A percentile compares a stretch with the other conserved stretches of the same genome.
These are phyloP conservation scores for Zymoseptoria ardabiliae DNA, from an alignment of 2,329 filamentous ascomycete genomes.

Conservation along the genomic window DNA sequence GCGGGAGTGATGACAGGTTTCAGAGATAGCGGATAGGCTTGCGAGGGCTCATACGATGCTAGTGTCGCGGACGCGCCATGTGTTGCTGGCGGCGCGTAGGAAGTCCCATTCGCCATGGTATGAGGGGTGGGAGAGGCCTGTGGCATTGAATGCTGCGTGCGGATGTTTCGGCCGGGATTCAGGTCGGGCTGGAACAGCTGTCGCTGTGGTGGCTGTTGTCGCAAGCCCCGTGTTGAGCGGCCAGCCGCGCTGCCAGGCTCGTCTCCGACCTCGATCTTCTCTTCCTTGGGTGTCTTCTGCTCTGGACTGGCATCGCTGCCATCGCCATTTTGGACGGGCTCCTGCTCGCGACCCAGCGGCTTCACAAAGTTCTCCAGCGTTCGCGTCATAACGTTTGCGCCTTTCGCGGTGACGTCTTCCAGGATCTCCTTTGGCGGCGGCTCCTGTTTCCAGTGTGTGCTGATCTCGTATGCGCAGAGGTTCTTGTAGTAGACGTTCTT, in stretches of 20 bases:
- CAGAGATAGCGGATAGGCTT: slow-evolving; percentile 56
- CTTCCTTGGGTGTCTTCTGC: slow-evolving; percentile 43
- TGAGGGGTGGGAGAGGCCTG: slow-evolving; percentile 37
- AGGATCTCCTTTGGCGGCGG: slow-evolving; percentile 83
- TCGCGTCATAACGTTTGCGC: slow-evolving; percentile 68
- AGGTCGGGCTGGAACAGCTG: slow-evolving; percentile 80
- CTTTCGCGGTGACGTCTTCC: slow-evolving; percentile 72
- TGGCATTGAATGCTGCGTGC: slow-evolving; percentile 37
- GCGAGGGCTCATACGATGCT: slow-evolving; percentile 62
- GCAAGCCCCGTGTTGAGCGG: slow-evolving; percentile 31
- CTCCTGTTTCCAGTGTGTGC: slow-evolving; percentile 66
- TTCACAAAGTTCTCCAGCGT: slow-evolving; percentile 67
- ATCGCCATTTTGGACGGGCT: slow-evolving; percentile 45
- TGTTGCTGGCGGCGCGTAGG: slow-evolving; percentile 17
- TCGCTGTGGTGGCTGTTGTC: slow-evolving; percentile 77
- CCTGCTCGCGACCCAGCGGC: slow-evolving; percentile 42
- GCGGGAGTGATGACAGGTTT: slow-evolving; percentile 68
- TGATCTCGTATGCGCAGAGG: slow-evolving; percentile 75
- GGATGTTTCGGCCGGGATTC: slow-evolving; percentile 54
- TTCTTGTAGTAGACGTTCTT: slow-evolving; percentile 90
- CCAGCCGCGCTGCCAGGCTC: slow-evolving; percentile 37
- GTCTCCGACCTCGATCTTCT: slow-evolving; percentile 44
- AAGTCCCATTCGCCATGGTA: slow-evolving; percentile 47
- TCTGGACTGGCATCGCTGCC: slow-evolving; percentile 42
- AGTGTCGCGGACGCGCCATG: slow-evolving; percentile 44